A percentile compares a stretch with the other conserved stretches of the same genome.
Evolutionary conservation across 768 basidiomycete species (phyloP).

Genomic region (Xerocomellus chrysenteron): DNA sequence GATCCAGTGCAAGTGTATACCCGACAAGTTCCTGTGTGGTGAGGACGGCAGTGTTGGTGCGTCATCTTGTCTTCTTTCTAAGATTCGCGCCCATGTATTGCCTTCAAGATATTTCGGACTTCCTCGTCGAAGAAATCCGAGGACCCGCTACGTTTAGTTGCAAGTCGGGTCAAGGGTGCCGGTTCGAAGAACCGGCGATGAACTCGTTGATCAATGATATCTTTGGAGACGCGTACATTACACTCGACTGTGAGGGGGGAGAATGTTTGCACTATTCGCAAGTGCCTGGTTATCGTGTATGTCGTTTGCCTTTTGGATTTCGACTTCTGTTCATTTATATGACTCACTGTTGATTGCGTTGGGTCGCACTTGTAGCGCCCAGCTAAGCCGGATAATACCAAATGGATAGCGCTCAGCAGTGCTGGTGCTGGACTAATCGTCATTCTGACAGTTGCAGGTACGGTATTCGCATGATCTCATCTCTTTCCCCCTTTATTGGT

Average conservation of each 20-base stretch:
- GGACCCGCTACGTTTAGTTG: conserved; percentile 91
- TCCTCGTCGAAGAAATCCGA: conserved; percentile 83
- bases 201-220: conserved; percentile 90
- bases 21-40: conserved; percentile 91
- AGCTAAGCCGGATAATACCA: conserved; percentile 77
- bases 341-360: neutral
- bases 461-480: conserved; percentile 7
- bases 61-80: conserved; percentile 29
- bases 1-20: conserved; percentile 91
- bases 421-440: conserved; percentile 78
- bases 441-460: conserved; percentile 62
- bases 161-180: conserved; percentile 66
- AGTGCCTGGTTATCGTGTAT: conserved; percentile 88
- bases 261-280: conserved; percentile 94
- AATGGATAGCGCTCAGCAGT: conserved; percentile 82
- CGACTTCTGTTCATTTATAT: neutral
- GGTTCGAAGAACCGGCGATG: conserved; percentile 96
- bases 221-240: conserved; percentile 91
- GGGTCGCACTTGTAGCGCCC: conserved; percentile 49
- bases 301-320: neutral
- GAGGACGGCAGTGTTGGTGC: conserved; percentile 90
- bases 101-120: conserved; percentile 79
- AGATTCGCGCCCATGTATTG: neutral
- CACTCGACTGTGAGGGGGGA: conserved; percentile 81
- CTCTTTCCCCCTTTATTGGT: neutral